A percentile compares a stretch with the other conserved stretches of the same genome.
Conservation (phyloP, 768 basidiomycete genomes). For the Mrakia gelida region DNA sequence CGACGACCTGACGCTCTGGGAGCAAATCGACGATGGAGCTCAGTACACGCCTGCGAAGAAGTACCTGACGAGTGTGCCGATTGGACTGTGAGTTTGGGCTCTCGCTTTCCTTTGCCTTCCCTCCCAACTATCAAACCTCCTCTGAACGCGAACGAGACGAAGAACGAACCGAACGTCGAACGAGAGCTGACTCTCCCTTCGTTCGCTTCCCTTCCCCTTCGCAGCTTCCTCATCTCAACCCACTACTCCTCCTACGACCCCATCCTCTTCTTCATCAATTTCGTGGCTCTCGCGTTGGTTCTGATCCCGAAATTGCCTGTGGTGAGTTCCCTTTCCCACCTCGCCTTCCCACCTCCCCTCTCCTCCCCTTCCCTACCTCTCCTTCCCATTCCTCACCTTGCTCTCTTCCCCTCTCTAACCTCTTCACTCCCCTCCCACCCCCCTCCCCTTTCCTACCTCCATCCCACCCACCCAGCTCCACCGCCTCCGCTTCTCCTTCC, state of each 20-base stretch:
- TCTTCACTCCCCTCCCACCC: too few species aligned
- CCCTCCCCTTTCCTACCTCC: neutral
- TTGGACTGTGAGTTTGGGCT: conserved; percentile 66
- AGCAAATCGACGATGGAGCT: conserved; percentile 97
- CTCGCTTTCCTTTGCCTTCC: neutral
- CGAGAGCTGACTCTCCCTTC: conserved; percentile 14
- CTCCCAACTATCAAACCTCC: too few species aligned
- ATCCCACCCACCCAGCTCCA: conserved; percentile 33
- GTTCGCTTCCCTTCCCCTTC: conserved; percentile 11
- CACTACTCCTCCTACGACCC: conserved; percentile 98
- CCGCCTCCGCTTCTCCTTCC: conserved; percentile 40
- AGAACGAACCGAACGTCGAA: too few species aligned
- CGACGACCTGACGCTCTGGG: conserved; percentile 96
- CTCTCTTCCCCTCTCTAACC: too few species aligned
- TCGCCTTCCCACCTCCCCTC: too few species aligned
- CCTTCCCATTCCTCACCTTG: too few species aligned
- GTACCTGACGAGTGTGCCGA: conserved; percentile 86
- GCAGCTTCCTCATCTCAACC: conserved; percentile 89
- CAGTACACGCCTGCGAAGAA: conserved; percentile 99
- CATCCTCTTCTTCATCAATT: conserved; percentile 77
- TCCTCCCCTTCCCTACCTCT: too few species aligned
- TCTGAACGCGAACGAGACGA: too few species aligned
- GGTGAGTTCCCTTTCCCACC: conserved; percentile 49
- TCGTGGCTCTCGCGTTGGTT: conserved; percentile 71
- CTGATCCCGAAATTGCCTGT: conserved; percentile 94